Conservation (phyloP, 2,329 filamentous ascomycete genomes). For the Plectosphaerella plurivora region DNA sequence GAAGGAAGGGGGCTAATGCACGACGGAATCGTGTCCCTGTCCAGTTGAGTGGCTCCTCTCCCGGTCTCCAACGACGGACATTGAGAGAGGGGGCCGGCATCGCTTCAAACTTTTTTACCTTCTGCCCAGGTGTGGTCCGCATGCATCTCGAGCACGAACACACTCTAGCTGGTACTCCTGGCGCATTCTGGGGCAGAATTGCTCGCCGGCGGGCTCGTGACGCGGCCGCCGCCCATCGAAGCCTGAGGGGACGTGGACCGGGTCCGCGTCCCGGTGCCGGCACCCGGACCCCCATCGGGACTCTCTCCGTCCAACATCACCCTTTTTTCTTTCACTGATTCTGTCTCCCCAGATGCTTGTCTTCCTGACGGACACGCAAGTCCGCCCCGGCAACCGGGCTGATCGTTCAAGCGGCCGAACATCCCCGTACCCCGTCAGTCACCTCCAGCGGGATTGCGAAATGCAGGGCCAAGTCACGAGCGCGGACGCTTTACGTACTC, state of each 20-base stretch:
- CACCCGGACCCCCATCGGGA: too few species aligned
- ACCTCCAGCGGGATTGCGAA: neutral
- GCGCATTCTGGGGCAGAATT: too few species aligned
- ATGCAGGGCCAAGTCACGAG: neutral
- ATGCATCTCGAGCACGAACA: neutral
- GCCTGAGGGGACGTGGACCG: too few species aligned
- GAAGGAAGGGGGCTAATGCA: neutral
- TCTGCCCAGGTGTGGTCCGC: neutral
- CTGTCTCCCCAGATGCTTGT: too few species aligned
- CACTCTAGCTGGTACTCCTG: too few species aligned
- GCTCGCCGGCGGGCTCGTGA: too few species aligned
- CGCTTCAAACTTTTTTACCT: neutral
- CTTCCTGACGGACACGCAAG: neutral
- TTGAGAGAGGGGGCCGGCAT: neutral
- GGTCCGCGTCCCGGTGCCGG: too few species aligned
- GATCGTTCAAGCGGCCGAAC: neutral
- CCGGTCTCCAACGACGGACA: neutral
- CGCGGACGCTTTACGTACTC: too few species aligned
- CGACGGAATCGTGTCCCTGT: neutral
- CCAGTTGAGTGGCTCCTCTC: neutral
- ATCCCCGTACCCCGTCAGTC: neutral
- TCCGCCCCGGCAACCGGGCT: neutral
- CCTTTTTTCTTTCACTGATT: too few species aligned
- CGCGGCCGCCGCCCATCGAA: too few species aligned
- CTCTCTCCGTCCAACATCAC: too few species aligned